Evolutionary conservation across 768 basidiomycete genomes (phyloP), one percentile per base, ranked within the genome.

Genomic region (Floccularia luteovirens): DNA sequence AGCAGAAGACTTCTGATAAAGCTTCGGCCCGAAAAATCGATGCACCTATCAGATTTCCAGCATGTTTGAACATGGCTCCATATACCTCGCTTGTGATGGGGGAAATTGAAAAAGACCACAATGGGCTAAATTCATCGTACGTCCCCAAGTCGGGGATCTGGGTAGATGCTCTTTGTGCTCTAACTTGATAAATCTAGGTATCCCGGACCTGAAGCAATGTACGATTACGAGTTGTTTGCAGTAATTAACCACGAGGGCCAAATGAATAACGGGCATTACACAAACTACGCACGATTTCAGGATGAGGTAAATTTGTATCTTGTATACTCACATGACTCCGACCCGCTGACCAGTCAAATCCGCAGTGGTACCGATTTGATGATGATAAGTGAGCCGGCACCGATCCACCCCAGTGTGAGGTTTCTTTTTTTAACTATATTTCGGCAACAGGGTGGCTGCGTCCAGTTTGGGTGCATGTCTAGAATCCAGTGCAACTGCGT

Each of bases 231-330:
- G 54, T 75, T 97, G 2, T 90, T 92, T 52, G 84, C 88, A 19
- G 90, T 96, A 27, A 84, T 98, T 43, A 91, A 88, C 49, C 92
- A 97, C 57, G 90, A 96, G 58, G 93, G 93, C 4, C 84, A 87
- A 57, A 78, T 96, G 53, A 83, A 93, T 57, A 94, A 90, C 41
- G 94, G 93, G 0, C 94, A 98, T 53, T 98, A 96, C 59, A 91
- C 85, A 21, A 87, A 84, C 55, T 92, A 74, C 57, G 82, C 86
- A 12, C 74, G 89, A 19, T 90, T 79, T 51, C 75, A 82, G 41
- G 85, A 94, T 51, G 90, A 91, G 64, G 85, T 89, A 48, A 44
- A 82, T 64, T 30, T 25, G 37, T 16, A 43, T 21, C 12, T 44
- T 37, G 14, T 38, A 22, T 22, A 13, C 28, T 40, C 35, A 16